Conservation (phyloP, 495 filamentous ascomycete genomes). For the Trichoderma orchidacearum region DNA sequence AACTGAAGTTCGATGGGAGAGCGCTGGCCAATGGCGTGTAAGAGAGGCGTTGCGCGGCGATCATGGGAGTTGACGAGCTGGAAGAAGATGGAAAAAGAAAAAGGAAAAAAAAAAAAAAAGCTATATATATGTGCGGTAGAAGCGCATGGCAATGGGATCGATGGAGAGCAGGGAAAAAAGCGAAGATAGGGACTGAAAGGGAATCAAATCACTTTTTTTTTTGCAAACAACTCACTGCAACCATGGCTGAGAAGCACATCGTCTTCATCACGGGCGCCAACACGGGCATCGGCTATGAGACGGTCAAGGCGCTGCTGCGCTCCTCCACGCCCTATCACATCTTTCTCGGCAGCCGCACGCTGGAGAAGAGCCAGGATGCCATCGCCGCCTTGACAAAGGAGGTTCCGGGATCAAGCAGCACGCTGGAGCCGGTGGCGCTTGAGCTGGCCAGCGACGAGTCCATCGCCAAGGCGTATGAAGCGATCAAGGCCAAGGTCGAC, state of each 20-base stretch:
- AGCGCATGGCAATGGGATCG: too few species aligned
- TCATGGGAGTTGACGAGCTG: too few species aligned
- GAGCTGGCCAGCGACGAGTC: constrained; percentile 40
- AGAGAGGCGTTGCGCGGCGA: too few species aligned
- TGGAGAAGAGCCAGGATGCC: constrained; percentile 5
- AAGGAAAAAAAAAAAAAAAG: too few species aligned
- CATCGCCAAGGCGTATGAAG: constrained; percentile 24
- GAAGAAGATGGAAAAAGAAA: too few species aligned
- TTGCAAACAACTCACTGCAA: too few species aligned
- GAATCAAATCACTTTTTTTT: too few species aligned
- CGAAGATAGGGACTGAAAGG: too few species aligned
- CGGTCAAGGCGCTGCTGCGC: constrained; percentile 21
- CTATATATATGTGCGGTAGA: too few species aligned
- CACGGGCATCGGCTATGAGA: constrained; percentile 32
- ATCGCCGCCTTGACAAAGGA: neutral
- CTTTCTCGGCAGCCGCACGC: constrained; percentile 17
- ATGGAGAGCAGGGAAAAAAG: too few species aligned
- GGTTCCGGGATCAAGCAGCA: neutral
- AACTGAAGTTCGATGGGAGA: neutral
- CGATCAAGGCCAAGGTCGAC: constrained; percentile 22
- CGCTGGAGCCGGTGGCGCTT: constrained; percentile 12
- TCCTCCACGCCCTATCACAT: constrained; percentile 21
- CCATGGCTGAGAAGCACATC: constrained; percentile 11
- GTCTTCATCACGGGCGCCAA: constrained; percentile 37
- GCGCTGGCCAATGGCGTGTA: too few species aligned